Evolutionary conservation across 345 rosid species (phyloP).

Genomic region (Iberis pinnata): DNA sequence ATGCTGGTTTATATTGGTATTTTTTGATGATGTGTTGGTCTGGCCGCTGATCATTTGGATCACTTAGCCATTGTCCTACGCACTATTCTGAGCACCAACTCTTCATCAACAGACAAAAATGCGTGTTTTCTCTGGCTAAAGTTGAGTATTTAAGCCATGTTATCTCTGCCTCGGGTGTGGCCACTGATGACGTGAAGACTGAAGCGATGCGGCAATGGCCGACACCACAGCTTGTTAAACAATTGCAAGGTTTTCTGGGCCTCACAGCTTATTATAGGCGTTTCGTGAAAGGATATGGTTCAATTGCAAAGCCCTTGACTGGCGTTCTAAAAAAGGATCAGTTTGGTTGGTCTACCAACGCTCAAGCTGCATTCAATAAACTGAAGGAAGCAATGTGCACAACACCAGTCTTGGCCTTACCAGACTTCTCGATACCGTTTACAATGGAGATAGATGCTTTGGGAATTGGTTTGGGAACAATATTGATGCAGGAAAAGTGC

Average conservation of each 20-base stretch:
- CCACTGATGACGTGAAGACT: background rate
- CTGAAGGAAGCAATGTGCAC: background rate
- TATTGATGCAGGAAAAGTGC: background rate
- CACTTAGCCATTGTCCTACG: no score
- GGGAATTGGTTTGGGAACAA: background rate
- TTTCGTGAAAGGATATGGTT: no score
- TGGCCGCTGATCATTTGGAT: no score
- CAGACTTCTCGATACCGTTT: no score
- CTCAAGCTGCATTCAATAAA: background rate
- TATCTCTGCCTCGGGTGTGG: background rate
- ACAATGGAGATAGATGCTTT: background rate
- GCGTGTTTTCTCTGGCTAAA: background rate
- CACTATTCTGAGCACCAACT: background rate
- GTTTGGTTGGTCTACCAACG: background rate
- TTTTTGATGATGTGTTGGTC: no score
- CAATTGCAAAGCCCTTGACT: background rate
- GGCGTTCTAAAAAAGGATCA: background rate
- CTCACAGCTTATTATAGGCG: background rate
- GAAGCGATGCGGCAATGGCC: background rate
- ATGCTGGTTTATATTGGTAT: no score
- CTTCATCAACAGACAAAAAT: background rate
- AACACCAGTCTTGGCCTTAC: background rate
- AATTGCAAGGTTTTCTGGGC: background rate
- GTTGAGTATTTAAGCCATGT: background rate
- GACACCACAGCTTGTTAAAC: fast-evolving